phyloP scores from a whole-genome alignment of 306 rosid species.

The Rosa persica region DNA sequence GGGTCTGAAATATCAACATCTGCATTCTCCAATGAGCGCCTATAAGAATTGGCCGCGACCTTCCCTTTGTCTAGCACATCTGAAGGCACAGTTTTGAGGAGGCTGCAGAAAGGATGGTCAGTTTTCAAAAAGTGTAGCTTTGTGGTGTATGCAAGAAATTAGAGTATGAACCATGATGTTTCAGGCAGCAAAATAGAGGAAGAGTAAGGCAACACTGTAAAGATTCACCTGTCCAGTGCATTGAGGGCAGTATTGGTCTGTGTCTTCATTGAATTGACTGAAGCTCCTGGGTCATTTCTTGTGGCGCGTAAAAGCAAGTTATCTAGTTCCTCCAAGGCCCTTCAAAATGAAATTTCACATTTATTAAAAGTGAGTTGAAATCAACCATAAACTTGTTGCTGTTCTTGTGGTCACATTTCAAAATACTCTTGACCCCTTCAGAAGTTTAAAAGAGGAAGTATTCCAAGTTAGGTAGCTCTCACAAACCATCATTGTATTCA shows the following conservation, averaged over 20 bases:
- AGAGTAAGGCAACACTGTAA: slow-evolving; percentile 8
- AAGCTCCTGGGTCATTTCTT: slow-evolving; percentile 78
- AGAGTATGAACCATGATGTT: background rate
- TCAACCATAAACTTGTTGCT: background rate
- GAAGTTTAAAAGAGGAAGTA: background rate
- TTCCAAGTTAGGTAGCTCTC: background rate
- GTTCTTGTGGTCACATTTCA: background rate
- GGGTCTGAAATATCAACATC: slow-evolving; percentile 52
- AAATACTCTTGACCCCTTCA: background rate
- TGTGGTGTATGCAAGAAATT: background rate
- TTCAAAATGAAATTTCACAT: slow-evolving; percentile 31
- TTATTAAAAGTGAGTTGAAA: slow-evolving; percentile 23
- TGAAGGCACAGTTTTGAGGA: slow-evolving; percentile 78
- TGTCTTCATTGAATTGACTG: slow-evolving; percentile 71
- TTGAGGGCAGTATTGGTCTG: slow-evolving; percentile 50
- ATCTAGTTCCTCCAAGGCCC: slow-evolving; percentile 93
- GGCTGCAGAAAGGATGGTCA: slow-evolving; percentile 54
- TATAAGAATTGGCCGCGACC: slow-evolving; percentile 73
- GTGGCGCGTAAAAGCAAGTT: slow-evolving; percentile 68
- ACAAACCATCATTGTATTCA: background rate
- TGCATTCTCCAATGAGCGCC: slow-evolving; percentile 49
- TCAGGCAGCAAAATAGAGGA: background rate
- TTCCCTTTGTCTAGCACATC: slow-evolving; percentile 76
- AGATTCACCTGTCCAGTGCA: slow-evolving; percentile 66
- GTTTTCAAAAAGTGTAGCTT: slow-evolving; percentile 22